A percentile compares a stretch with the other conserved stretches of the same genome.
Conservation (phyloP, 1,139 yeast genomes). For the Suhomyces bolitotheri region DNA sequence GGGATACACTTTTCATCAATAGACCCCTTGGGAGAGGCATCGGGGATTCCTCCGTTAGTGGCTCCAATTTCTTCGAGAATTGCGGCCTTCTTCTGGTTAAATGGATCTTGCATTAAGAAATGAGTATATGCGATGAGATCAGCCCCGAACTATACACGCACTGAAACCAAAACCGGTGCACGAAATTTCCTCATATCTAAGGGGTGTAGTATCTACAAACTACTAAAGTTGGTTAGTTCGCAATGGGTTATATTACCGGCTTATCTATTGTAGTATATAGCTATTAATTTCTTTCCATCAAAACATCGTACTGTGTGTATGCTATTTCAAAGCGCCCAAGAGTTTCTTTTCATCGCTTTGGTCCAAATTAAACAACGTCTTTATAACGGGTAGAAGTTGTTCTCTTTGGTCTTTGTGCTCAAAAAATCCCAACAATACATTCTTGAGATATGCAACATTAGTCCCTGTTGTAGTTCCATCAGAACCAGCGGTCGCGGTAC, state of each 20-base stretch:
- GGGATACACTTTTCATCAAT: constrained; percentile 74
- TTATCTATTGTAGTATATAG: too few species aligned
- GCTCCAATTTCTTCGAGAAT: constrained; percentile 57
- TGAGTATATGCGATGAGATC: too few species aligned
- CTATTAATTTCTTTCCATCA: too few species aligned
- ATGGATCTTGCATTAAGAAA: constrained; percentile 53
- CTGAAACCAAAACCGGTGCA: too few species aligned
- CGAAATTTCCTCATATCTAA: too few species aligned
- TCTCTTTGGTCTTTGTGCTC: constrained; percentile 91
- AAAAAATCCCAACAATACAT: constrained; percentile 82
- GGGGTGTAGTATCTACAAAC: too few species aligned
- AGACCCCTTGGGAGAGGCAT: constrained; percentile 82
- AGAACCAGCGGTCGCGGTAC: constrained; percentile 1
- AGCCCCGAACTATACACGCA: too few species aligned
- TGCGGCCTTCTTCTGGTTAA: constrained; percentile 64
- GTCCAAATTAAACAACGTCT: constrained; percentile 68
- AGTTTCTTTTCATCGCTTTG: constrained; percentile 73
- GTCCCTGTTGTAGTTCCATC: constrained; percentile 8
- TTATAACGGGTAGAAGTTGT: constrained; percentile 80
- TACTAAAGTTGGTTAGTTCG: too few species aligned
- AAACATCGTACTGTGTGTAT: neutral
- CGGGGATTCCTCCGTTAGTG: constrained; percentile 49
- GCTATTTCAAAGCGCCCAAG: constrained; percentile 56
- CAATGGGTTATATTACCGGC: too few species aligned
- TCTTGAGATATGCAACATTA: constrained; percentile 75